Evolutionary conservation across 139 green algal genomes (phyloP).

Genomic region (Chlamydomonas sp.): DNA sequence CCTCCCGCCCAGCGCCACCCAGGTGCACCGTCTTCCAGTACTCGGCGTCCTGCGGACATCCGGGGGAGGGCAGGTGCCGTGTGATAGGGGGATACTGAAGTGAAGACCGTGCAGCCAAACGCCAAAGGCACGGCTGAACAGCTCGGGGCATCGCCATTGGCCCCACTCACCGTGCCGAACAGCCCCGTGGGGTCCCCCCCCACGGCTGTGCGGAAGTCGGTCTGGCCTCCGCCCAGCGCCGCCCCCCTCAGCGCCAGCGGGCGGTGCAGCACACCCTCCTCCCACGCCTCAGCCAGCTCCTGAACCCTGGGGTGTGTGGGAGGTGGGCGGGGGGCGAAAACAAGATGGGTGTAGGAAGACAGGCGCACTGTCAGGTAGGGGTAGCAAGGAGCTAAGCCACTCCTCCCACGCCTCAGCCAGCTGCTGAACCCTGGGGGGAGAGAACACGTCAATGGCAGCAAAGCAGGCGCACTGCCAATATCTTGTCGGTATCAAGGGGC

Average conservation of each 20-base stretch:
- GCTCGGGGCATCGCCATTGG: background rate
- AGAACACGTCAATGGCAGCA: too few relatives aligned
- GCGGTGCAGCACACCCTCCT: background rate
- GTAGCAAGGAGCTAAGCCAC: background rate
- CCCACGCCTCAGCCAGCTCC: too few relatives aligned
- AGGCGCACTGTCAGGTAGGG: background rate
- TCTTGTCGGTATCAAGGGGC: too few relatives aligned
- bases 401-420: conserved; percentile 64
- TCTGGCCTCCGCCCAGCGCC: background rate
- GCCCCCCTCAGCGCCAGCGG: background rate
- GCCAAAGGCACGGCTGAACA: background rate
- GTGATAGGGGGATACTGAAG: background rate
- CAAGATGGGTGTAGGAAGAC: background rate
- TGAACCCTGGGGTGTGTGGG: background rate
- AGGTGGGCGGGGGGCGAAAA: background rate
- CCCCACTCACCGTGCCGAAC: conserved; percentile 34
- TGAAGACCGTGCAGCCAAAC: background rate
- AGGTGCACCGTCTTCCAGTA: conserved; percentile 67
- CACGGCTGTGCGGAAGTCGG: conserved; percentile 33
- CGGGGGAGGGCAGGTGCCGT: background rate
- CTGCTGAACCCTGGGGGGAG: conserved; percentile 40
- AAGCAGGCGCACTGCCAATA: too few relatives aligned
- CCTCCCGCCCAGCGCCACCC: conserved; percentile 18
- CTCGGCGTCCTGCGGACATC: conserved; percentile 45
- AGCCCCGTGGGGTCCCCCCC: conserved; percentile 20